These are phyloP conservation scores for Jackrogersella minutella DNA, from an alignment of 495 filamentous ascomycete genomes.

Conservation along the genomic window DNA sequence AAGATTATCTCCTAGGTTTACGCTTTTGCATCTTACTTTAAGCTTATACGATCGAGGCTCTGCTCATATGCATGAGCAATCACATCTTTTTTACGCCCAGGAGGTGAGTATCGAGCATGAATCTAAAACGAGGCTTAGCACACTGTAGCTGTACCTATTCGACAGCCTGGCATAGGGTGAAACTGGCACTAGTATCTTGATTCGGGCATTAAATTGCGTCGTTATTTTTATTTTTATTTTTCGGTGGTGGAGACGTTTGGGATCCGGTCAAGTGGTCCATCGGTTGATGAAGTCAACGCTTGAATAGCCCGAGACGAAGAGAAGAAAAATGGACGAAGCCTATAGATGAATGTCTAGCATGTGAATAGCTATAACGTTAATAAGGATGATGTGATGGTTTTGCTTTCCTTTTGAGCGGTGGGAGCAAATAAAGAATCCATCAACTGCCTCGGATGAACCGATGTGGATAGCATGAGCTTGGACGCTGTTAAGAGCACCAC, in stretches of 20 bases:
- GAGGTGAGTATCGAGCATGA: constrained; percentile 18
- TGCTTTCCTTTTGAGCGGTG: constrained; percentile 1
- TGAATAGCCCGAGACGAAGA: not conserved
- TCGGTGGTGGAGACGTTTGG: constrained; percentile 19
- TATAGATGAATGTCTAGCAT: not conserved
- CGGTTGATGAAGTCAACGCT: constrained; percentile 3
- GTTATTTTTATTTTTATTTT: not conserved
- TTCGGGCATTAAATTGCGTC: constrained; percentile 19
- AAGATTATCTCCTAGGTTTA: not conserved
- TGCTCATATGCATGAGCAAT: constrained; percentile 3
- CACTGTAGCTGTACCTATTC: not conserved
- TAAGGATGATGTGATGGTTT: constrained; percentile 1
- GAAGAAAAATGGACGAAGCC: not conserved
- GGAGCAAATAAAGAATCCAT: constrained; percentile 6
- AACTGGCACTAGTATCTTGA: constrained; percentile 23
- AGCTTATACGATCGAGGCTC: constrained; percentile 22
- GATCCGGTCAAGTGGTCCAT: constrained; percentile 15
- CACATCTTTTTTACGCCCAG: not conserved
- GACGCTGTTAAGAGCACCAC: not conserved
- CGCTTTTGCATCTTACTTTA: constrained; percentile 15
- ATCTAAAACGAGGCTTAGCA: constrained; percentile 26
- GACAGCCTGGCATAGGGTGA: constrained; percentile 8
- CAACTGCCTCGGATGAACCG: not conserved
- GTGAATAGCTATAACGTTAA: not conserved
- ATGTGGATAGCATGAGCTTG: not conserved